Conservation (phyloP, 257 asterid genomes). For the Nicotiana benthamiana region DNA sequence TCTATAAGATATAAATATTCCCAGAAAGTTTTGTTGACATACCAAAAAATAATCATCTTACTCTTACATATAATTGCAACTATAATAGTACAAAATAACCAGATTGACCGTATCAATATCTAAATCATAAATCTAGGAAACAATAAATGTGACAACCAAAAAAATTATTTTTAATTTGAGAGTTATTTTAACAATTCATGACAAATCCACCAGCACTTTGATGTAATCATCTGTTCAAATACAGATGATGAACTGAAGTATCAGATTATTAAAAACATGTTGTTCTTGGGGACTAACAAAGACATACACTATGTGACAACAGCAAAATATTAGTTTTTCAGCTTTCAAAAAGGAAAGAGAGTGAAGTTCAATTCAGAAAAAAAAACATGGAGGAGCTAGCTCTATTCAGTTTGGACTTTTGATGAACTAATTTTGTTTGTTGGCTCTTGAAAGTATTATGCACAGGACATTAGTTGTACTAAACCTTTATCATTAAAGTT, state of each 20-base stretch:
- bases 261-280: constrained; percentile 2
- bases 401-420: constrained; percentile 17
- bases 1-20: background rate
- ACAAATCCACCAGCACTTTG: background rate
- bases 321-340: constrained; percentile 7
- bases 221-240: background rate
- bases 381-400: background rate
- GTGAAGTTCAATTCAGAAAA: background rate
- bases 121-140: background rate
- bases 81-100: background rate
- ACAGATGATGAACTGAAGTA: background rate
- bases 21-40: background rate
- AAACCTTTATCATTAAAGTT: background rate
- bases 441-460: constrained; percentile 21
- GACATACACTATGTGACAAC: constrained; percentile 24
- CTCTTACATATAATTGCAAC: background rate
- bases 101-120: background rate
- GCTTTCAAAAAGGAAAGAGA: constrained; percentile 6
- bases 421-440: constrained; percentile 19
- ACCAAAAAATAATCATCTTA: background rate
- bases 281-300: constrained; percentile 2
- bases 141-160: background rate
- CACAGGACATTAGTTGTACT: constrained; percentile 1
- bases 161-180: background rate
- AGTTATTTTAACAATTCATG: background rate